Conservation (phyloP, 805 yeast genomes). For the Candida silvatica region DNA sequence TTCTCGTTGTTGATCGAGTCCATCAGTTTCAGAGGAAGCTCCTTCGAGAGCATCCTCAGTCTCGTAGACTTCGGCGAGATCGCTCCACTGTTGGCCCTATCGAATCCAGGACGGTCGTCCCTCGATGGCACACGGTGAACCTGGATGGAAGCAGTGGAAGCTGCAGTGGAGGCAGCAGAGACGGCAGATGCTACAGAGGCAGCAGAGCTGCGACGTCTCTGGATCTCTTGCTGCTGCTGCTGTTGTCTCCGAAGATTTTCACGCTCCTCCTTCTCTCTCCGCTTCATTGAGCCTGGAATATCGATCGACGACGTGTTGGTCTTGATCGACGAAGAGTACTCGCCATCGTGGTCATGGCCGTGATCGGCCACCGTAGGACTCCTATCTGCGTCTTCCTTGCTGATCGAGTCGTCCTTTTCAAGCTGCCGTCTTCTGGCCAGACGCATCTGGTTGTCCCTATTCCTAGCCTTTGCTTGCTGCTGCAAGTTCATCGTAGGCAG, state of each 20-base stretch:
- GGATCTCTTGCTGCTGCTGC: neutral
- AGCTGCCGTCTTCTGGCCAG: neutral
- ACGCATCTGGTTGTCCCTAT: constrained; percentile 1
- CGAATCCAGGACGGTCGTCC: neutral
- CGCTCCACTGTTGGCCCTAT: neutral
- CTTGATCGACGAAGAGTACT: constrained; percentile 19
- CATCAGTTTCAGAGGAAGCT: constrained; percentile 20
- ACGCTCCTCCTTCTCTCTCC: neutral
- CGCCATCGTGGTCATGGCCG: constrained; percentile 5
- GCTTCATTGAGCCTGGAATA: constrained; percentile 18
- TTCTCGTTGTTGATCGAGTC: constrained; percentile 23
- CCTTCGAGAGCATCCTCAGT: constrained; percentile 17
- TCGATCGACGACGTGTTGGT: constrained; percentile 21
- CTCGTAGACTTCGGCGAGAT: constrained; percentile 4
- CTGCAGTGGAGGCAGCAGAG: too few relatives aligned
- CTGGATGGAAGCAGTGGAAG: neutral
- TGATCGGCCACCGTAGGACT: neutral
- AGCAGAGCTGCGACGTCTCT: too few relatives aligned
- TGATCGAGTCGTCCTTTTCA: neutral
- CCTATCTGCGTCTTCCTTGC: neutral
- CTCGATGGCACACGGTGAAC: neutral
- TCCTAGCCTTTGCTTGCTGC: constrained; percentile 9
- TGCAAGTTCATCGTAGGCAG: constrained; percentile 35
- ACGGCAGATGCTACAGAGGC: too few relatives aligned
- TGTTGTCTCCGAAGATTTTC: neutral